Conservation (phyloP, 2,329 filamentous ascomycete genomes). For the Arachnomyces sp. region DNA sequence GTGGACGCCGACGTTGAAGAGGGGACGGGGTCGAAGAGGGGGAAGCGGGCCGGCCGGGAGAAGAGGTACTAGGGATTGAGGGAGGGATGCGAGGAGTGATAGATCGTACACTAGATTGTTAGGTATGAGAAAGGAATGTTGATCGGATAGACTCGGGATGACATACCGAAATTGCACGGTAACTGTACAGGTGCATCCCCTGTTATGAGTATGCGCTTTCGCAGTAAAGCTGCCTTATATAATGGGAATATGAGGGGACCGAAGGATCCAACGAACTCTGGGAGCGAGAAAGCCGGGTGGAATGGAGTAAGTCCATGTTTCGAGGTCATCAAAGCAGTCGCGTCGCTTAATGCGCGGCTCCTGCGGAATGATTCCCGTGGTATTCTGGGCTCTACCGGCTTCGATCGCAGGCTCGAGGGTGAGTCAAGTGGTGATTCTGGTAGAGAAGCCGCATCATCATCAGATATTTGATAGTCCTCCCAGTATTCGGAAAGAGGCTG, state of each 20-base stretch:
- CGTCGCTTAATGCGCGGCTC: conserved; percentile 34
- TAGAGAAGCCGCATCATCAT: conserved; percentile 28
- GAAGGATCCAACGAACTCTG: conserved; percentile 68
- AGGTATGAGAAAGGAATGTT: conserved; percentile 12
- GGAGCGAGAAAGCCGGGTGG: conserved; percentile 80
- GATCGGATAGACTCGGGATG: not conserved
- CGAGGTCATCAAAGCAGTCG: conserved; percentile 31
- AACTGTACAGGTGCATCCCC: conserved; percentile 77
- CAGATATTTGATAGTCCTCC: conserved; percentile 42
- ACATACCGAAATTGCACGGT: conserved; percentile 77
- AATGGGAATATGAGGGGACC: conserved; percentile 89
- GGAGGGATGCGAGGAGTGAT: conserved; percentile 85
- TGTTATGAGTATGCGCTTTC: conserved; percentile 81
- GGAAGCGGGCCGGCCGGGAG: conserved; percentile 56
- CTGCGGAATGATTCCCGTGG: conserved; percentile 36
- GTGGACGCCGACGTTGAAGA: conserved; percentile 91
- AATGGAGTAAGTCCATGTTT: conserved; percentile 60
- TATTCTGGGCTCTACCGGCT: conserved; percentile 46
- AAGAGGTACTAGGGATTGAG: conserved; percentile 60
- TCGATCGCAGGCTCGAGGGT: conserved; percentile 41
- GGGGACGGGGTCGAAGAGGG: conserved; percentile 59
- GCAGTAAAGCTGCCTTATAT: conserved; percentile 73
- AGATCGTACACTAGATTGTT: conserved; percentile 69
- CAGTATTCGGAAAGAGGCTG: conserved; percentile 70
- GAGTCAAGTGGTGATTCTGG: conserved; percentile 46